Percentiles rank a stretch among this genome's conserved stretches.
These are phyloP conservation scores for Cinnamomum micranthum DNA, from an alignment of 164 flowering plant species.

Conservation along the genomic window DNA sequence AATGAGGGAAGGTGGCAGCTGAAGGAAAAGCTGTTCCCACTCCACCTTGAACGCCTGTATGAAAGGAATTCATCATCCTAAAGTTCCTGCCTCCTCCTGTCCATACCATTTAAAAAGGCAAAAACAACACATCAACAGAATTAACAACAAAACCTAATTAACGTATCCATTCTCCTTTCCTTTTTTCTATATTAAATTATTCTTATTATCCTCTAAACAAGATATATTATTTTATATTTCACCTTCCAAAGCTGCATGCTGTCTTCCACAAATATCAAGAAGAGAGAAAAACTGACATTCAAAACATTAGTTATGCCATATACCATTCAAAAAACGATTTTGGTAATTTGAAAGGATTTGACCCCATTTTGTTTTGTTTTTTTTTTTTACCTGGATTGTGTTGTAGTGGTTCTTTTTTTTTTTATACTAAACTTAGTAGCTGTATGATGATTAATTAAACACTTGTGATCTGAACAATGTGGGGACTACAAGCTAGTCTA, in stretches of 20 bases:
- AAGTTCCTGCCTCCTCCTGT: slow-evolving; percentile 41
- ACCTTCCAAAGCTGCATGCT: not conserved
- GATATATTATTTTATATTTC: not conserved
- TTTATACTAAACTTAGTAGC: too few relatives aligned
- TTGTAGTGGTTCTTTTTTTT: not conserved
- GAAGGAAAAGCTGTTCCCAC: slow-evolving; percentile 60
- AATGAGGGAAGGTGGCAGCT: slow-evolving; percentile 82
- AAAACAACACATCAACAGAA: not conserved
- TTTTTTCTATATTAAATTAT: too few relatives aligned
- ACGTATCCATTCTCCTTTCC: not conserved
- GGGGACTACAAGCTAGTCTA: too few relatives aligned
- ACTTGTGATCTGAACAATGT: too few relatives aligned
- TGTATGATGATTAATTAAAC: too few relatives aligned
- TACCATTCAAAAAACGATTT: not conserved
- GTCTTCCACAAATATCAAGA: slow-evolving; percentile 4
- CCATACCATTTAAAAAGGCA: not conserved
- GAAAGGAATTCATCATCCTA: slow-evolving; percentile 55
- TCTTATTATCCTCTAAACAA: not conserved
- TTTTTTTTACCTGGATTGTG: not conserved
- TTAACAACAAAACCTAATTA: not conserved
- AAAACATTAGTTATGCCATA: slow-evolving; percentile 5
- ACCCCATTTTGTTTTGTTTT: too few relatives aligned
- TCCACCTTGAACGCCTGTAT: slow-evolving; percentile 29
- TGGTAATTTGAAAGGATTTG: not conserved
- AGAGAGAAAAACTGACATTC: slow-evolving; percentile 6